phyloP scores from a whole-genome alignment of 352 stramenopile genomes.

The Phytophthora brassicae region DNA sequence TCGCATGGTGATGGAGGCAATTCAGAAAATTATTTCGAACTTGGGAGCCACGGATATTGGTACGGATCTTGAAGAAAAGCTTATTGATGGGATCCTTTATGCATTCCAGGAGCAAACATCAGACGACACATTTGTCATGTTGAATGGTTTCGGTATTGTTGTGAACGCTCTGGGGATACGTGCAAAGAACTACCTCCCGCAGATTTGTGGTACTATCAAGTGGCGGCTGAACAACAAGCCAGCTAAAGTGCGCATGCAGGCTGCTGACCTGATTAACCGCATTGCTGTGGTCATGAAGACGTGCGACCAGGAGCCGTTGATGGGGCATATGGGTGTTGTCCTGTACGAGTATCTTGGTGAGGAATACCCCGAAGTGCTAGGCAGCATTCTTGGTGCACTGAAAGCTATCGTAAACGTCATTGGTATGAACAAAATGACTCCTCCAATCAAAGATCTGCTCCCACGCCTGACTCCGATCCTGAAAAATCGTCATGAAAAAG shows the following conservation, averaged over 20 bases:
- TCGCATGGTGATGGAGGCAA: slow-evolving; percentile 99
- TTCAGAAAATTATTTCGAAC: slow-evolving; percentile 98
- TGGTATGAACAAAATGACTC: slow-evolving; percentile 99
- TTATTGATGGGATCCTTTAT: slow-evolving; percentile 99
- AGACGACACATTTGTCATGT: slow-evolving; percentile 94
- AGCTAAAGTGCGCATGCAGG: slow-evolving; percentile 98
- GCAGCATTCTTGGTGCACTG: slow-evolving; percentile 97
- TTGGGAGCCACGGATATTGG: slow-evolving; percentile 96
- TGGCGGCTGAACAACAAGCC: slow-evolving; percentile 99
- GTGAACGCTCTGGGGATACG: slow-evolving; percentile 97
- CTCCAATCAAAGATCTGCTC: slow-evolving; percentile 98
- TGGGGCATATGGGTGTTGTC: slow-evolving; percentile 98
- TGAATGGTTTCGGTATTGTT: slow-evolving; percentile 98
- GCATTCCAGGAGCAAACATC: slow-evolving; percentile 98
- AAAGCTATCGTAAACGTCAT: slow-evolving; percentile 99
- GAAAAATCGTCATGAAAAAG: slow-evolving; percentile 99
- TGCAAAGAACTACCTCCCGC: slow-evolving; percentile 98
- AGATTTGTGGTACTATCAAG: slow-evolving; percentile 99
- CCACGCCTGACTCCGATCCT: slow-evolving; percentile 98
- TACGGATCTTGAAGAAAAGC: slow-evolving; percentile 96
- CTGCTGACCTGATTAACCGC: slow-evolving; percentile 97
- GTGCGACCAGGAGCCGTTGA: slow-evolving; percentile 98
- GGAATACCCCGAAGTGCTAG: slow-evolving; percentile 99
- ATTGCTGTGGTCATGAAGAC: slow-evolving; percentile 99
- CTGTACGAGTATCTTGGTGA: slow-evolving; percentile 99